These are phyloP conservation scores for Colletotrichum lupini DNA, from an alignment of 2,329 filamentous ascomycete genomes.

Conservation along the genomic window DNA sequence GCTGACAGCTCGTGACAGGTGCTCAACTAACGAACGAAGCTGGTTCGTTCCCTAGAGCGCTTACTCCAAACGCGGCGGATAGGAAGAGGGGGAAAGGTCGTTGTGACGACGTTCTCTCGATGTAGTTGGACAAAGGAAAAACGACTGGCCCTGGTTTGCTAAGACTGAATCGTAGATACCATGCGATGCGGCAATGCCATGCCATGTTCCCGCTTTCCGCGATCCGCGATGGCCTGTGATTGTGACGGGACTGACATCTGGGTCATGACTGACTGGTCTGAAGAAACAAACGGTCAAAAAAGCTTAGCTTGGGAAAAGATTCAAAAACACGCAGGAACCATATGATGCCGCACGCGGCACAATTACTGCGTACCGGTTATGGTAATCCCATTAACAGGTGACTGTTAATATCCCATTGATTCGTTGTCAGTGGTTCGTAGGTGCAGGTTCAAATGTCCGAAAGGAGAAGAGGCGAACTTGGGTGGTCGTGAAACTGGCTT, in stretches of 20 bases:
- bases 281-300: conserved; percentile 30
- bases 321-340: conserved; percentile 17
- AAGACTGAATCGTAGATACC: conserved; percentile 16
- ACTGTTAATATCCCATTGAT: conserved; percentile 21
- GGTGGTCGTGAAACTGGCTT: conserved; percentile 30
- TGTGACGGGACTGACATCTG: neutral
- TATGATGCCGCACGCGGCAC: conserved; percentile 20
- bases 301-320: conserved; percentile 25
- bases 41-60: conserved; percentile 21
- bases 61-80: conserved; percentile 26
- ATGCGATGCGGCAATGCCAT: neutral
- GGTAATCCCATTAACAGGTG: conserved; percentile 14
- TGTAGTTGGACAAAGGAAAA: conserved; percentile 28
- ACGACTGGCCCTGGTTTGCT: conserved; percentile 22
- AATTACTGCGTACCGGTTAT: neutral
- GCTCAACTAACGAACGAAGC: conserved; percentile 9
- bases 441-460: conserved; percentile 25
- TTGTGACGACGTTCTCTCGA: conserved; percentile 19
- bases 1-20: conserved; percentile 16
- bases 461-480: conserved; percentile 29
- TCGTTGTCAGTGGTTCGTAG: conserved; percentile 27
- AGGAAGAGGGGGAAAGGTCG: neutral
- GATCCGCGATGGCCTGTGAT: conserved; percentile 2
- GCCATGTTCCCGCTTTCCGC: conserved; percentile 7
- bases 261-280: neutral